Evolutionary conservation across 768 basidiomycete genomes (phyloP).

Genomic region (Flagelloscypha sp.): DNA sequence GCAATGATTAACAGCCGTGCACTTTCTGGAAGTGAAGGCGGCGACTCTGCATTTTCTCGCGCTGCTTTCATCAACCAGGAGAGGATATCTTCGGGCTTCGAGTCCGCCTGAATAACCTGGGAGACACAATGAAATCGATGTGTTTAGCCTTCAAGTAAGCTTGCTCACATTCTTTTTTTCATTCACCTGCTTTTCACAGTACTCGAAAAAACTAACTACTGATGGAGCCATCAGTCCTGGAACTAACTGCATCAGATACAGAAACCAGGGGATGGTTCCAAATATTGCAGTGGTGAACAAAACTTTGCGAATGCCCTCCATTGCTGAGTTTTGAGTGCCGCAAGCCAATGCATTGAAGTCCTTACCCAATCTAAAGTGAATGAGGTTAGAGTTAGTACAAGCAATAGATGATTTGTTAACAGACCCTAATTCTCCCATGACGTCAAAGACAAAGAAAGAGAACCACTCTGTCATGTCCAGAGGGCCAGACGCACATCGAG

Average conservation of each 20-base stretch:
- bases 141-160: neutral
- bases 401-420: too few species aligned
- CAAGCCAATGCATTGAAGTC: neutral
- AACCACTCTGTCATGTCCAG: constrained; percentile 1
- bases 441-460: neutral
- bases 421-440: constrained; percentile 4
- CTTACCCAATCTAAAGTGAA: constrained; percentile 1
- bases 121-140: neutral
- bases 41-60: constrained; percentile 1
- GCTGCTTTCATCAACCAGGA: constrained; percentile 1
- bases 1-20: neutral
- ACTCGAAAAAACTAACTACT: neutral
- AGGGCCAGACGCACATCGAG: too few species aligned
- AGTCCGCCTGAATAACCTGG: neutral
- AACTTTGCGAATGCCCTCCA: neutral
- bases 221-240: neutral
- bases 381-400: too few species aligned
- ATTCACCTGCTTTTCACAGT: neutral
- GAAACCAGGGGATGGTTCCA: neutral
- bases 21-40: neutral
- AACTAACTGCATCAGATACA: neutral
- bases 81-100: neutral
- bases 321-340: neutral
- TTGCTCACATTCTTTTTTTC: constrained; percentile 1
- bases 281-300: neutral